phyloP scores from a whole-genome alignment of 495 filamentous ascomycete genomes.

The Xylaria intraflava region DNA sequence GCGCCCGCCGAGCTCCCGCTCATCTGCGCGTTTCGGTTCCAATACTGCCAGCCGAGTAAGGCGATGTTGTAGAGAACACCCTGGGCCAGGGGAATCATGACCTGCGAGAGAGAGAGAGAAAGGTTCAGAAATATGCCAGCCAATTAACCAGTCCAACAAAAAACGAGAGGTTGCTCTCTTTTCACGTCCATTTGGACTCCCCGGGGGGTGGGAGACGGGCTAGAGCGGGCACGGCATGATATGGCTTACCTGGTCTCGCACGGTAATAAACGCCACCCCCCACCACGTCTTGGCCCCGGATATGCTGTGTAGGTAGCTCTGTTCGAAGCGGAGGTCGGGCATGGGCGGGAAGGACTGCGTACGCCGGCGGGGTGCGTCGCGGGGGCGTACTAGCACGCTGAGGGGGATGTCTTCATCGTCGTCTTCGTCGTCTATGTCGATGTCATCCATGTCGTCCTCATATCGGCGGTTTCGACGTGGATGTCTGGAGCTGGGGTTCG shows the following conservation, averaged over 20 bases:
- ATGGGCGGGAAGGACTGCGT: constrained; percentile 63
- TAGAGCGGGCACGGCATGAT: neutral
- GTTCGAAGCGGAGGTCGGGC: constrained; percentile 92
- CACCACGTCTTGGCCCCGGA: constrained; percentile 67
- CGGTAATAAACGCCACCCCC: constrained; percentile 73
- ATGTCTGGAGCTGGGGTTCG: neutral
- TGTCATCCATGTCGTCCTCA: constrained; percentile 21
- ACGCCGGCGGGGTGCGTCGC: constrained; percentile 19
- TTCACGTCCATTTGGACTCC: no score
- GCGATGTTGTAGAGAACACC: constrained; percentile 76
- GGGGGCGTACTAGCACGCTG: constrained; percentile 45
- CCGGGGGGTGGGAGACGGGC: neutral
- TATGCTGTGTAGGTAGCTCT: constrained; percentile 89
- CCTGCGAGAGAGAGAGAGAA: constrained; percentile 41
- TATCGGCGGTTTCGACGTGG: constrained; percentile 24
- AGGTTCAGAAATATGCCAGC: constrained; percentile 1
- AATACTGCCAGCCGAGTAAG: constrained; percentile 74
- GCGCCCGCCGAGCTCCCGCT: constrained; percentile 65
- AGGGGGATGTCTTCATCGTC: constrained; percentile 47
- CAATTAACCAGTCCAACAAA: neutral
- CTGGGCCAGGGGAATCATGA: constrained; percentile 76
- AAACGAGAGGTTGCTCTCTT: no score
- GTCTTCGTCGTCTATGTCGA: constrained; percentile 19
- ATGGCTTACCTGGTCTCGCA: constrained; percentile 71
- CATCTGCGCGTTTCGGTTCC: constrained; percentile 67